phyloP scores from a whole-genome alignment of 805 yeast genomes.

The Sungouiozyma ichnusensis region DNA sequence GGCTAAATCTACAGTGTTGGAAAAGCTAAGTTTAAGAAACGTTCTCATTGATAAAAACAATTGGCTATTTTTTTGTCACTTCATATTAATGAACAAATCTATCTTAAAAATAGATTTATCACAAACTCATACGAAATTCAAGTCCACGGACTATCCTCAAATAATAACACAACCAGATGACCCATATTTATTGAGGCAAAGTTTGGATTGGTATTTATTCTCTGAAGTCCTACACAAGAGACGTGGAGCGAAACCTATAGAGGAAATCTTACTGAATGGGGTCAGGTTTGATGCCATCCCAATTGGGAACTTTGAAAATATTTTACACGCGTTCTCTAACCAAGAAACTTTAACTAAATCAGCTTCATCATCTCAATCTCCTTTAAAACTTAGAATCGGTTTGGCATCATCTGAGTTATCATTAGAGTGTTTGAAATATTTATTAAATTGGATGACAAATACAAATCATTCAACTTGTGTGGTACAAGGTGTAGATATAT shows the following conservation, averaged over 20 bases:
- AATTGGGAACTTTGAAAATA: conserved; percentile 37
- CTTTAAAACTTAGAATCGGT: conserved; percentile 42
- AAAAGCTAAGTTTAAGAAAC: conserved; percentile 65
- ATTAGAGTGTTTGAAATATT: conserved; percentile 42
- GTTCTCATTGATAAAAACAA: conserved; percentile 62
- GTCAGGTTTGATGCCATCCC: conserved; percentile 49
- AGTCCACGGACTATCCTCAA: conserved; percentile 6
- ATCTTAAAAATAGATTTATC: conserved; percentile 58
- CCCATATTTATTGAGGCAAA: conserved; percentile 38
- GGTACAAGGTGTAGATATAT: conserved; percentile 62
- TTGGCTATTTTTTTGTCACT: conserved; percentile 74
- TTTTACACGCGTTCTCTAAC: conserved; percentile 47
- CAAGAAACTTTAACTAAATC: conserved; percentile 4
- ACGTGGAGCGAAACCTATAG: conserved; percentile 46
- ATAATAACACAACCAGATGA: conserved; percentile 3
- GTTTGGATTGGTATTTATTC: conserved; percentile 73
- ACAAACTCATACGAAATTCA: conserved; percentile 38
- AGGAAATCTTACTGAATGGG: conserved; percentile 72
- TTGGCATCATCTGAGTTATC: conserved; percentile 64
- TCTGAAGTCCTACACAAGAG: conserved; percentile 59
- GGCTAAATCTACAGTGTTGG: conserved; percentile 51
- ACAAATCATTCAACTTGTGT: conserved; percentile 8
- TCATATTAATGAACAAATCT: conserved; percentile 51
- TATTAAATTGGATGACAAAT: conserved; percentile 47
- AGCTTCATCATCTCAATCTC: conserved; percentile 1